A percentile compares a stretch with the other conserved stretches of the same genome.
Conservation (phyloP, 1,284 basidiomycete species). For the Flammula alnicola region DNA sequence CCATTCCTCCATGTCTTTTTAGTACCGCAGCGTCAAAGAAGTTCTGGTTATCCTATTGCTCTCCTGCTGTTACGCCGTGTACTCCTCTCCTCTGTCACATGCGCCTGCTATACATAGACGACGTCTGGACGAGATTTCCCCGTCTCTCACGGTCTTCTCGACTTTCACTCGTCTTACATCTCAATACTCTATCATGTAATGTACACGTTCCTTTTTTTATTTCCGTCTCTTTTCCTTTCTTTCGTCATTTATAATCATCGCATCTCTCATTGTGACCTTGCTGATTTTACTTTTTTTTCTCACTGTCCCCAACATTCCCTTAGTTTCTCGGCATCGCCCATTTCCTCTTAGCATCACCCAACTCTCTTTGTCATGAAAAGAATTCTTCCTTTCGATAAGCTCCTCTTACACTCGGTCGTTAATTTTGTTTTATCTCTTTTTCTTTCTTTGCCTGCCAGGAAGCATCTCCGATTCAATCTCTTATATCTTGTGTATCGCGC, state of each 20-base stretch:
- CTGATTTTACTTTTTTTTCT: neutral
- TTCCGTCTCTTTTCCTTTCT: neutral
- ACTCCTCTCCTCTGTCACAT: slow-evolving; percentile 7
- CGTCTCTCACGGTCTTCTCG: slow-evolving; percentile 1
- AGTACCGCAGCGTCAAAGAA: slow-evolving; percentile 29
- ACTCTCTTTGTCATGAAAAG: neutral
- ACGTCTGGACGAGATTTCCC: slow-evolving; percentile 1
- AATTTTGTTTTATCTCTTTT: slow-evolving; percentile 1
- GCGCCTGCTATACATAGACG: slow-evolving; percentile 8
- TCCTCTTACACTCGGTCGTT: neutral
- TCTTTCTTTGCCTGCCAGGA: slow-evolving; percentile 13
- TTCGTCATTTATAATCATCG: slow-evolving; percentile 3
- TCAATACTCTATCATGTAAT: slow-evolving; percentile 11
- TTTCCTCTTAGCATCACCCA: neutral
- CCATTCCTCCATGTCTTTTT: slow-evolving; percentile 30
- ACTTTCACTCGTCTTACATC: slow-evolving; percentile 1
- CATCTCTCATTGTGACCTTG: slow-evolving; percentile 5
- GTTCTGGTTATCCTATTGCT: slow-evolving; percentile 26
- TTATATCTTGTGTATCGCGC: slow-evolving; percentile 15
- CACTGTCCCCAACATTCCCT: slow-evolving; percentile 2
- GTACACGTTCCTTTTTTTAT: slow-evolving; percentile 11
- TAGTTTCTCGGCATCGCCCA: neutral
- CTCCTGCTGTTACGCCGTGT: slow-evolving; percentile 24
- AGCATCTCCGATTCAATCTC: slow-evolving; percentile 11
- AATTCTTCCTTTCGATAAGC: neutral